Evolutionary conservation across 768 basidiomycete genomes (phyloP).

Genomic region (Mycena rosella): DNA sequence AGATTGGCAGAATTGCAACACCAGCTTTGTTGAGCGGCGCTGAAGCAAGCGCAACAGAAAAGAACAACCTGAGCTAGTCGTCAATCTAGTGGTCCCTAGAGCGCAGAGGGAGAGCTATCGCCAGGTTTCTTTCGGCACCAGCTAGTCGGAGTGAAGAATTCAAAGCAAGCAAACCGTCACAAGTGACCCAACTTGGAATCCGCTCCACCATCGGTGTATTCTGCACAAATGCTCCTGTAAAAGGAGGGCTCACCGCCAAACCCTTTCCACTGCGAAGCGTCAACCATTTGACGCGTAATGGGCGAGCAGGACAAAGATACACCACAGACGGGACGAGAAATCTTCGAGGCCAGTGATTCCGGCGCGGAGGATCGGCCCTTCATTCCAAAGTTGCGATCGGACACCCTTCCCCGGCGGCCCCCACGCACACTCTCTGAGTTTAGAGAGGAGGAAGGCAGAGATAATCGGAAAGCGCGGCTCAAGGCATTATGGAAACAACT

Average conservation of each 20-base stretch:
- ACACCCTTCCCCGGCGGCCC: slow-evolving; percentile 56
- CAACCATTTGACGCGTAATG: slow-evolving; percentile 29
- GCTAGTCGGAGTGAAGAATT: too few species aligned
- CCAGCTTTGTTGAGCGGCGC: too few species aligned
- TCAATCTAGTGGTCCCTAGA: too few species aligned
- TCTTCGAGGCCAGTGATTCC: slow-evolving; percentile 65
- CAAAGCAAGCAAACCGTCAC: background rate
- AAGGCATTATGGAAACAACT: slow-evolving; percentile 75
- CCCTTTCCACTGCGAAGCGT: slow-evolving; percentile 17
- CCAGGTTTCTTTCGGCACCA: too few species aligned
- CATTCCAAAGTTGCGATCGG: slow-evolving; percentile 72
- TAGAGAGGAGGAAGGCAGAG: slow-evolving; percentile 71
- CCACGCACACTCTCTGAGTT: slow-evolving; percentile 73
- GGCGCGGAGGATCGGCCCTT: slow-evolving; percentile 67
- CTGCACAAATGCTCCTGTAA: slow-evolving; percentile 25
- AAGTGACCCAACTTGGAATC: background rate
- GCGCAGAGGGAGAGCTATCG: too few species aligned
- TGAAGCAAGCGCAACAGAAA: too few species aligned
- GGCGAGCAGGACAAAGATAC: slow-evolving; percentile 32
- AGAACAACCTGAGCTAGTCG: too few species aligned
- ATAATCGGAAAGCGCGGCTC: slow-evolving; percentile 70
- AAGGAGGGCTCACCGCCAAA: slow-evolving; percentile 25
- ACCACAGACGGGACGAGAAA: slow-evolving; percentile 59
- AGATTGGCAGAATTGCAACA: too few species aligned
- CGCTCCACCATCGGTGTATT: slow-evolving; percentile 8